Base-by-base conservation (phyloP, 1,284 basidiomycete genomes). In the Sanguinoderma infundibulare region DNA sequence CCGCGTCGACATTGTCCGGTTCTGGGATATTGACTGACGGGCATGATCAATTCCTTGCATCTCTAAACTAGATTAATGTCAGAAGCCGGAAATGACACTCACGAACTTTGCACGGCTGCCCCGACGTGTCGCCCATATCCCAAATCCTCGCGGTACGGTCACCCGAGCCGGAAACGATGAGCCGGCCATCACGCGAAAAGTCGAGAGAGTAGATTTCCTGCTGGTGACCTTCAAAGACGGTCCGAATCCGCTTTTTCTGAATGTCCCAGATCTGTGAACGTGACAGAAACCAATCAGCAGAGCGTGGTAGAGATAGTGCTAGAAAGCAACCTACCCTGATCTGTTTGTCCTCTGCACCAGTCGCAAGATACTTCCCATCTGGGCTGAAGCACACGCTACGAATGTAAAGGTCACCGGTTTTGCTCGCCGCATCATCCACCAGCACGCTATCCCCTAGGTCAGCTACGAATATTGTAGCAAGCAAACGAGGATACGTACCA, bases 141-240 rank as follows among this genome's bases (percentile, higher is more conserved):
- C 93, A 95, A 61, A 95, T 87, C 54, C 91, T 81, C 14, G 91
- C 91, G 2, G 91, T 92, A 76, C 89, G 89, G 79, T 95, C 93
- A 14, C 92, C 92, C 1, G 90, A 92, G 28, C 92, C 92, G 15
- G 89, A 91, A 28, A 93, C 90, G 66, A 95, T 87, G 69, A 91
- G 82, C 22, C 86, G 79, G 1, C 93, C 93, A 70, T 94, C 90
- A 20, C 82, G 80, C 5, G 90, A 90, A 74, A 92, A 95, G 72
- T 92, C 91, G 68, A 95, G 85, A 22, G 91, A 92, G 78, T 95
- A 96, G 70, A 96, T 94, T 75, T 95, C 93, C 73, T 92, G 91
- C 73, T 87, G 86, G 75, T 95, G 93, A 1, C 93, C 94, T 63
- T 89, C 85, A 70, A 95, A 91, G 12, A 90, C 78, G 67, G 85